These are phyloP conservation scores for Fusarium fracticaudum DNA, from an alignment of 2,329 filamentous ascomycete species.

Conservation along the genomic window DNA sequence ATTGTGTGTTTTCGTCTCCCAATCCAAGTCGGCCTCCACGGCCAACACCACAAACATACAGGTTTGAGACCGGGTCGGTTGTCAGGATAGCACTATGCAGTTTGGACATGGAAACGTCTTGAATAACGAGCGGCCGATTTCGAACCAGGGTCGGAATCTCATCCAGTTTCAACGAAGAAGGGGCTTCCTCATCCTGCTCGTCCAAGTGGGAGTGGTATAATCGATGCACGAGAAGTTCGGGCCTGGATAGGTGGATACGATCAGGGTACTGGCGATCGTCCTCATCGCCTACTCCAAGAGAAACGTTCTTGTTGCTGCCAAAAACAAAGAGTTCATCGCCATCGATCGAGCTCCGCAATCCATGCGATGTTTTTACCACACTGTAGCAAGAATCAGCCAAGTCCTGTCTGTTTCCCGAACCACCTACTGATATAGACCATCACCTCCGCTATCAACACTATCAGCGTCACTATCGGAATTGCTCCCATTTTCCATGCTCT, in stretches of 20 bases:
- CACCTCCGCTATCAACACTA: conserved; percentile 59
- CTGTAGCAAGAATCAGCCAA: conserved; percentile 35
- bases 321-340: conserved; percentile 94
- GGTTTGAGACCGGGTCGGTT: conserved; percentile 84
- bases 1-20: conserved; percentile 89
- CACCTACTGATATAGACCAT: conserved; percentile 45
- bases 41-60: conserved; percentile 93
- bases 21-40: conserved; percentile 88
- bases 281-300: conserved; percentile 92
- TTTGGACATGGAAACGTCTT: conserved; percentile 89
- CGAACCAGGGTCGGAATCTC: conserved; percentile 79
- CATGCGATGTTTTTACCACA: conserved; percentile 24
- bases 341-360: conserved; percentile 30
- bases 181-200: conserved; percentile 50
- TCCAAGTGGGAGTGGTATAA: conserved; percentile 77
- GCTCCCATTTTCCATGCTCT: conserved; percentile 57
- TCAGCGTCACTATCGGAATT: conserved; percentile 63
- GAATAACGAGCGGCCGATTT: conserved; percentile 77
- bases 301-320: conserved; percentile 95
- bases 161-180: conserved; percentile 44
- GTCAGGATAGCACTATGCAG: conserved; percentile 91
- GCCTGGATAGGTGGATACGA: conserved; percentile 78
- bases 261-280: conserved; percentile 96
- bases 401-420: neutral
- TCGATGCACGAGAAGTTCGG: conserved; percentile 77